Evolutionary conservation across 192 early-diverging fungal genomes (phyloP).

Genomic region (Entomortierella beljakovae): DNA sequence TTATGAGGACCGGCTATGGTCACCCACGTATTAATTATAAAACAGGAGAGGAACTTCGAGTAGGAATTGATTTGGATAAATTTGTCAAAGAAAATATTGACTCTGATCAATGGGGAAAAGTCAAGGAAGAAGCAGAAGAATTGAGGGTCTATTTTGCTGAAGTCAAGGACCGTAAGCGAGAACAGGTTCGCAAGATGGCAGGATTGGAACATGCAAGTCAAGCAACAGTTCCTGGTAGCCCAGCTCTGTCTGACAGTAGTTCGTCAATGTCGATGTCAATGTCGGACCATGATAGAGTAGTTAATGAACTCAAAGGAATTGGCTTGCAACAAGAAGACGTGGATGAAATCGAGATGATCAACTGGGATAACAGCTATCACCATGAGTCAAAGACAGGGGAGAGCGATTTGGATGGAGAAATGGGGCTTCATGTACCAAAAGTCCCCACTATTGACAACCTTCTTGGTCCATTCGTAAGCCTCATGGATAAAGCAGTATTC

Average conservation of each 20-base stretch:
- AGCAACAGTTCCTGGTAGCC: neutral
- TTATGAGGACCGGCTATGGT: slow-evolving; percentile 55
- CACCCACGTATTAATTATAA: slow-evolving; percentile 42
- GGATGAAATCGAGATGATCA: slow-evolving; percentile 58
- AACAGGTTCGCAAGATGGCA: slow-evolving; percentile 41
- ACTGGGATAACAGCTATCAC: slow-evolving; percentile 9
- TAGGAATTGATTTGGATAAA: slow-evolving; percentile 27
- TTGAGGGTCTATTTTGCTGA: slow-evolving; percentile 22
- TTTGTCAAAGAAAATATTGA: slow-evolving; percentile 49
- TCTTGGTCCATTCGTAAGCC: slow-evolving; percentile 9
- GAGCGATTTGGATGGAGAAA: slow-evolving; percentile 8
- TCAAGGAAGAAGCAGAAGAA: slow-evolving; percentile 39
- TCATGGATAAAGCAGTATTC: slow-evolving; percentile 38
- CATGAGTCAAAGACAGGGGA: slow-evolving; percentile 11
- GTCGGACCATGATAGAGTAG: slow-evolving; percentile 11
- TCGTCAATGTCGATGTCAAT: neutral
- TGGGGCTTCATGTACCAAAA: slow-evolving; percentile 21
- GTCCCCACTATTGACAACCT: slow-evolving; percentile 38
- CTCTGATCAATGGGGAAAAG: slow-evolving; percentile 30
- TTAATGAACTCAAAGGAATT: slow-evolving; percentile 23
- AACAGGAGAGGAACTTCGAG: slow-evolving; percentile 24
- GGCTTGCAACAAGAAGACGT: slow-evolving; percentile 55
- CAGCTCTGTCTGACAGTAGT: neutral
- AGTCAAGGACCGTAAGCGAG: slow-evolving; percentile 48
- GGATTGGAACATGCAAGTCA: slow-evolving; percentile 21